Evolutionary conservation across 148 eudicot species (phyloP), one percentile per base, ranked within the genome.

Genomic region (Nepenthes mirabilis): DNA sequence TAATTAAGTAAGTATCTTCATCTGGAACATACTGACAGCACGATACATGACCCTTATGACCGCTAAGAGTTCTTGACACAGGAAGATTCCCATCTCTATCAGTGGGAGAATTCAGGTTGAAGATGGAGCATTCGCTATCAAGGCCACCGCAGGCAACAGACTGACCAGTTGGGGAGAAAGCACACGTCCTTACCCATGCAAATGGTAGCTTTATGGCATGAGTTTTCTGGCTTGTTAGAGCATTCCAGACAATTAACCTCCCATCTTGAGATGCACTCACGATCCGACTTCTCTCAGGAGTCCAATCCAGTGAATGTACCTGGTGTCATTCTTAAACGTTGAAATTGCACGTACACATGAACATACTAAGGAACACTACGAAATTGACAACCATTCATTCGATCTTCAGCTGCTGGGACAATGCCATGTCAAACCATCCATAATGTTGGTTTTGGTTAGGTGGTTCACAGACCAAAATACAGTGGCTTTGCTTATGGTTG

Each of bases 261-360:
- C 98, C 98, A 70, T 93, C 98, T 79, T 93, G 96, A 66, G 98
- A 93, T 52, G 98, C 98, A 76, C 98, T 93, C 6, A 93, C 98
- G 35, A 93, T 83, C 37, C 96, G 96, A 63, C 88, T 93, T 68
- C 67, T 88, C 67, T 93, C 98, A 34, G 85, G 78, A 62, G 98
- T 86, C 98, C 98, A 93, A 72, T 93, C 98, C 59, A 93, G 71
- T 64, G 98, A 88, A 76, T 88, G 82, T 34, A 93, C 98, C 98
- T 91, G 76, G 9, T 54, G 67, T 49, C 8, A 11, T 8, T 64
- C 32, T 14, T 43, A 62, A 57, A 34, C 56, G 53, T 64, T 35
- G 40, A 36, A 34, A 55, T 52, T 40, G 12, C 45, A 61, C 9
- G 8, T 52, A 40, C 4, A 40, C 45, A 40, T 3, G 45, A 40